phyloP scores from a whole-genome alignment of 2,329 filamentous ascomycete genomes.

The Didymella keratinophila region DNA sequence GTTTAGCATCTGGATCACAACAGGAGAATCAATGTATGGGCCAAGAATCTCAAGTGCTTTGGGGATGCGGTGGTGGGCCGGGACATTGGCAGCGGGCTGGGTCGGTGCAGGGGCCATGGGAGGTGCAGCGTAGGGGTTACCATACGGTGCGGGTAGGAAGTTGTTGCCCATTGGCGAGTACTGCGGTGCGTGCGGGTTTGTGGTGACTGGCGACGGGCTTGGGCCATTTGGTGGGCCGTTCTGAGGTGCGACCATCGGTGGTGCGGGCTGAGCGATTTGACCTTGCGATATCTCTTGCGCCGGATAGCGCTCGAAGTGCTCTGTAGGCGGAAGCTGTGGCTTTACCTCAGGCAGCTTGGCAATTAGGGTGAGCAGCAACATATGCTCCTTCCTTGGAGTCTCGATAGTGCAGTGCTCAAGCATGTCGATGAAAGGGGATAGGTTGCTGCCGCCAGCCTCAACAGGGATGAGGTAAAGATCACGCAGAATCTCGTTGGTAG shows the following conservation, averaged over 20 bases:
- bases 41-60: slow-evolving; percentile 54
- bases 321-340: slow-evolving; percentile 38
- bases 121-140: slow-evolving; percentile 31
- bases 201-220: slow-evolving; percentile 36
- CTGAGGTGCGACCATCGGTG: slow-evolving; percentile 22
- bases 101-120: slow-evolving; percentile 16
- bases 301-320: slow-evolving; percentile 37
- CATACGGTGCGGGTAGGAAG: slow-evolving; percentile 37
- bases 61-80: slow-evolving; percentile 45
- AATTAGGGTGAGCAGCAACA: slow-evolving; percentile 85
- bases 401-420: slow-evolving; percentile 86
- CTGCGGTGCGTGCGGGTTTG: slow-evolving; percentile 43
- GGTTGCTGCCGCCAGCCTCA: slow-evolving; percentile 69
- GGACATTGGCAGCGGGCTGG: slow-evolving; percentile 21
- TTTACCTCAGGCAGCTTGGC: slow-evolving; percentile 59
- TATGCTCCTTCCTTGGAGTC: slow-evolving; percentile 72
- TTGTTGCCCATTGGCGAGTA: slow-evolving; percentile 42
- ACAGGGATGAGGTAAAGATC: slow-evolving; percentile 93
- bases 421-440: slow-evolving; percentile 88
- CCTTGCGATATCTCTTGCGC: slow-evolving; percentile 24
- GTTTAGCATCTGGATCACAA: slow-evolving; percentile 51
- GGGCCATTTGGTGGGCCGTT: slow-evolving; percentile 36
- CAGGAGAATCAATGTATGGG: slow-evolving; percentile 52
- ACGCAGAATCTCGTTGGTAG: slow-evolving; percentile 77
- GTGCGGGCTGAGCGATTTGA: slow-evolving; percentile 30